Percentiles rank a stretch among this genome's conserved stretches.
Conservation (phyloP, 495 filamentous ascomycete genomes). For the Evernia prunastri region DNA sequence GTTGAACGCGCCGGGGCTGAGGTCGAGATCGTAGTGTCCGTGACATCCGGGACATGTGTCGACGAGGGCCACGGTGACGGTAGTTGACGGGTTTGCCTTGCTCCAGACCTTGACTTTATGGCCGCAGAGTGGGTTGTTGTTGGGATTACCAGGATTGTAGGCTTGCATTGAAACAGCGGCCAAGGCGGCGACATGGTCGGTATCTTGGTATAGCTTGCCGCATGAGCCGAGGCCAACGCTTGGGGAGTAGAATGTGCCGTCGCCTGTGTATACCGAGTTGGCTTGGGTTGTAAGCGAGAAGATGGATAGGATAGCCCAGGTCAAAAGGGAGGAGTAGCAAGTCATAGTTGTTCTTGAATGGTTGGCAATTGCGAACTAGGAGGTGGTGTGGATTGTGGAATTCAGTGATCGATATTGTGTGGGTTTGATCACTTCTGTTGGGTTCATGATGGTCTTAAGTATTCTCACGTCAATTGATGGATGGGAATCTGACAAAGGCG, state of each 20-base stretch:
- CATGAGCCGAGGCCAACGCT: background rate
- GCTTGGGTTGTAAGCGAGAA: background rate
- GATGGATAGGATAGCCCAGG: background rate
- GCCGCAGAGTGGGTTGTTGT: background rate
- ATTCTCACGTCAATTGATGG: background rate
- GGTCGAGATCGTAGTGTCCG: background rate
- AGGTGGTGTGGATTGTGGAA: too few species aligned
- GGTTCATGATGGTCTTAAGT: too few species aligned
- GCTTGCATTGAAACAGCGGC: background rate
- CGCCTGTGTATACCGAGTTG: background rate
- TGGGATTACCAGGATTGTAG: background rate
- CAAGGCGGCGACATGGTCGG: background rate
- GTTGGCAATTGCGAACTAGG: background rate
- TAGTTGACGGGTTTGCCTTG: background rate
- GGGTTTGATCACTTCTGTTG: too few species aligned
- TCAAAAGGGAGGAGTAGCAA: background rate
- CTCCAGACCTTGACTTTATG: background rate
- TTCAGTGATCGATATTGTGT: too few species aligned
- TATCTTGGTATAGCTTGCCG: background rate
- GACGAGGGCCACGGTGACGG: background rate
- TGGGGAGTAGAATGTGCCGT: background rate
- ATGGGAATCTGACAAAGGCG: background rate
- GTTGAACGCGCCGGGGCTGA: background rate
- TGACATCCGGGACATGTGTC: background rate
- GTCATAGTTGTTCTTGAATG: background rate